Conservation (phyloP, 139 green algal genomes). For the Asterochloris sp. region DNA sequence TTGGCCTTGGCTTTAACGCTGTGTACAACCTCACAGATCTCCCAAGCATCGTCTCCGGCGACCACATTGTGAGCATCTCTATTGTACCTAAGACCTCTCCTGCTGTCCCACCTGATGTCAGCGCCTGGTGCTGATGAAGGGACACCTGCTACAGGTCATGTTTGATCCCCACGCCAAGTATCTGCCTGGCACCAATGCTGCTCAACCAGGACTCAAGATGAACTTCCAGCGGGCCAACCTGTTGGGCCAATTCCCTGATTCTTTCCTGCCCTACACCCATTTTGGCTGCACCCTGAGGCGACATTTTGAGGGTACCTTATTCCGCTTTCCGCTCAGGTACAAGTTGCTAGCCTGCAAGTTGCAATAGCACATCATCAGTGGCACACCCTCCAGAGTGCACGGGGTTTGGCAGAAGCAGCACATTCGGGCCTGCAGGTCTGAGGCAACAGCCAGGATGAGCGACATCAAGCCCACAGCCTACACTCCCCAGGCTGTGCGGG, state of each 20-base stretch:
- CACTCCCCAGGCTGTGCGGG: neutral
- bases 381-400: too few relatives aligned
- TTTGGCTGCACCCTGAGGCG: constrained; percentile 62
- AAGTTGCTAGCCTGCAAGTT: too few relatives aligned
- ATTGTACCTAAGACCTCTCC: too few relatives aligned
- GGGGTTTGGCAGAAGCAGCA: too few relatives aligned
- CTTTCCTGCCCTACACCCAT: constrained; percentile 56
- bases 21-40: constrained; percentile 79
- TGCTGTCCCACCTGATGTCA: too few relatives aligned
- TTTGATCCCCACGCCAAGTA: constrained; percentile 77
- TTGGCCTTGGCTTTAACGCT: constrained; percentile 73
- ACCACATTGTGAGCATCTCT: constrained; percentile 42
- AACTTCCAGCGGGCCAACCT: constrained; percentile 49
- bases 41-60: constrained; percentile 66
- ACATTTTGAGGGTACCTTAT: constrained; percentile 61
- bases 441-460: too few relatives aligned
- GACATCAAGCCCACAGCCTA: too few relatives aligned
- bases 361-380: too few relatives aligned
- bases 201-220: constrained; percentile 65
- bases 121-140: too few relatives aligned
- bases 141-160: constrained; percentile 25
- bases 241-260: constrained; percentile 69
- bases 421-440: too few relatives aligned
- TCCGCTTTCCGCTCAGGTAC: constrained; percentile 73
- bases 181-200: constrained; percentile 49